phyloP scores from a whole-genome alignment of 2,329 filamentous ascomycete species.

The Neoscytalidium dimidiatum region DNA sequence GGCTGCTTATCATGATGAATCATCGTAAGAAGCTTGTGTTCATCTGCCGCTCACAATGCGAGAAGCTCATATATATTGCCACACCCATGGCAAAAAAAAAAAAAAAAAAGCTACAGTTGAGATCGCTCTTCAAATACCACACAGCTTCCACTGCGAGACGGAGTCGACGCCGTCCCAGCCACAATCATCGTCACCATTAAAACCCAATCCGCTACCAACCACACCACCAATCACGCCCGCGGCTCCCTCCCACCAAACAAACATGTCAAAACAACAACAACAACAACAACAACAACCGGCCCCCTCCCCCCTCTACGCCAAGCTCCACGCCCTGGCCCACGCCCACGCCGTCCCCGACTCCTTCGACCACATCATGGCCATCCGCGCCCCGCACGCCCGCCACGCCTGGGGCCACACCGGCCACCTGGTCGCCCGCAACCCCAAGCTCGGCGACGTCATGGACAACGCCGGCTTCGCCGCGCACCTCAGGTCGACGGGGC shows the following conservation, averaged over 20 bases:
- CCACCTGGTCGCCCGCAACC: not conserved
- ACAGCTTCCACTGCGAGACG: no score
- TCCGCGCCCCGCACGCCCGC: not conserved
- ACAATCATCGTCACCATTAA: not conserved
- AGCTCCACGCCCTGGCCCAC: not conserved
- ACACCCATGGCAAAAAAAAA: no score
- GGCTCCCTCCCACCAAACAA: no score
- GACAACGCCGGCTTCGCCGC: not conserved
- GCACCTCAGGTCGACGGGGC: not conserved
- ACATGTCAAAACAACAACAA: not conserved
- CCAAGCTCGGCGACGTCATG: not conserved
- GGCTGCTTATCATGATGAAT: not conserved
- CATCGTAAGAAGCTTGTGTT: not conserved
- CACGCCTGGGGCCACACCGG: conserved; percentile 1
- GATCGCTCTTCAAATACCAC: no score
- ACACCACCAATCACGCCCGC: no score
- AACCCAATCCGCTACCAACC: no score
- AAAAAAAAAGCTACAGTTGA: no score
- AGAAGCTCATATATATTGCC: no score
- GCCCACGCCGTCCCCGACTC: not conserved
- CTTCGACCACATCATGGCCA: not conserved
- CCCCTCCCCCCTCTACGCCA: not conserved
- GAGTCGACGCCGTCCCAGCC: not conserved
- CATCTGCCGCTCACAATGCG: no score
- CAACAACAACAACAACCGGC: not conserved